These are phyloP conservation scores for Hypoxylon crocopeplum DNA, from an alignment of 495 filamentous ascomycete species.

Conservation along the genomic window DNA sequence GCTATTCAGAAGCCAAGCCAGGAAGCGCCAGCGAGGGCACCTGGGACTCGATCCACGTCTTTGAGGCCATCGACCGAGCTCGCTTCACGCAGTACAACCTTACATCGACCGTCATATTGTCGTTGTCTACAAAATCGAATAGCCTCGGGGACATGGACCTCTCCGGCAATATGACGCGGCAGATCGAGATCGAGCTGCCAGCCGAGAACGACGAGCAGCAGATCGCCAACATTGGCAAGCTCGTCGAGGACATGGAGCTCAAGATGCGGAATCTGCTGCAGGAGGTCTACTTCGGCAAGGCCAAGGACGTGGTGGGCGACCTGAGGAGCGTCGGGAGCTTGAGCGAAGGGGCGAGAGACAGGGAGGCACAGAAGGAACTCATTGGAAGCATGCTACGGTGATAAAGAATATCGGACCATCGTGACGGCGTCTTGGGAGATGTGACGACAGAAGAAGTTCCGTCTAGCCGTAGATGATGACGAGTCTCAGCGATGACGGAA, in stretches of 20 bases:
- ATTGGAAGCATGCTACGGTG: constrained; percentile 74
- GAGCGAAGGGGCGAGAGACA: constrained; percentile 84
- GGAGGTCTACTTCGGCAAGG: constrained; percentile 99
- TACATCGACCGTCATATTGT: constrained; percentile 94
- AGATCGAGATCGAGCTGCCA: constrained; percentile 88
- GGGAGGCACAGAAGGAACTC: constrained; percentile 88
- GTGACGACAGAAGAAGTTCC: constrained; percentile 9
- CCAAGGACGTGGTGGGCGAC: constrained; percentile 98
- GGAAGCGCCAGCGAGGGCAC: constrained; percentile 76
- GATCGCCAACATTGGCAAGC: constrained; percentile 90
- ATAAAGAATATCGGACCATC: constrained; percentile 20
- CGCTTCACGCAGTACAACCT: constrained; percentile 96
- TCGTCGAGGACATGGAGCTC: constrained; percentile 99
- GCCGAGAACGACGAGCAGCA: constrained; percentile 92
- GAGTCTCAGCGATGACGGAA: constrained; percentile 25
- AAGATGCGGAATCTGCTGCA: constrained; percentile 99
- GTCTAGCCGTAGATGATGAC: constrained; percentile 4
- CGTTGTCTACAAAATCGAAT: constrained; percentile 73
- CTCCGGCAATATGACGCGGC: constrained; percentile 95
- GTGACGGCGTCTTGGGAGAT: not conserved
- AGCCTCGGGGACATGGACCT: constrained; percentile 89
- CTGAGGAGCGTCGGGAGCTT: constrained; percentile 87
- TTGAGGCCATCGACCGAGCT: constrained; percentile 90
- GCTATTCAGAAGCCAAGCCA: constrained; percentile 55
- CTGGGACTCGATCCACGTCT: constrained; percentile 99